Evolutionary conservation across 1,284 basidiomycete genomes (phyloP).

Genomic region (Ganoderma lucidum): DNA sequence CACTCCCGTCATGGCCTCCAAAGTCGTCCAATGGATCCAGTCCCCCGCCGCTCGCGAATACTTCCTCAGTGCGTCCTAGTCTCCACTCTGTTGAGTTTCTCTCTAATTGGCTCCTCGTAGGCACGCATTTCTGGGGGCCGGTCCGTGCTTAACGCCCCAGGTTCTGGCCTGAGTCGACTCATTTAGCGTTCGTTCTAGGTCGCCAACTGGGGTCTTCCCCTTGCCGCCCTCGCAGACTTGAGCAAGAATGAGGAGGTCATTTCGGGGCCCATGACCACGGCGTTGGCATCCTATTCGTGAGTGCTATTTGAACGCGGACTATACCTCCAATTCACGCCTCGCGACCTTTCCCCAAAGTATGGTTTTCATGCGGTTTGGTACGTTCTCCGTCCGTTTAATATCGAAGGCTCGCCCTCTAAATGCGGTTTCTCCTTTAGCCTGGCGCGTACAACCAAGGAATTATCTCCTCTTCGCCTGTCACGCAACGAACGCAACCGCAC

Average conservation of each 20-base stretch:
- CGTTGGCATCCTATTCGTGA: slow-evolving; percentile 90
- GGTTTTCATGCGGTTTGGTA: slow-evolving; percentile 96
- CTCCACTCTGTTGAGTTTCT: slow-evolving; percentile 6
- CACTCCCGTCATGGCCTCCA: slow-evolving; percentile 68
- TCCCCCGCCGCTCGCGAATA: slow-evolving; percentile 91
- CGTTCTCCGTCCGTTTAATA: background rate
- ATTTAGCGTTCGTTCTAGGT: slow-evolving; percentile 57
- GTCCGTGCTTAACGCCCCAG: slow-evolving; percentile 53
- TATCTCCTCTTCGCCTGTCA: slow-evolving; percentile 95
- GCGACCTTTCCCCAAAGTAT: slow-evolving; percentile 55
- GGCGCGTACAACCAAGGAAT: slow-evolving; percentile 95
- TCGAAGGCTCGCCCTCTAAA: slow-evolving; percentile 32
- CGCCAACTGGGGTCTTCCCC: slow-evolving; percentile 96
- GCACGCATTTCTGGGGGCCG: slow-evolving; percentile 97
- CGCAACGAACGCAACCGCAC: slow-evolving; percentile 88
- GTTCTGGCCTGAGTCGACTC: slow-evolving; percentile 16
- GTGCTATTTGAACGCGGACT: slow-evolving; percentile 46
- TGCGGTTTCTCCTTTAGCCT: slow-evolving; percentile 60
- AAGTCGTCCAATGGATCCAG: slow-evolving; percentile 86
- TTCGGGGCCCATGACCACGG: slow-evolving; percentile 94
- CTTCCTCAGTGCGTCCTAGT: slow-evolving; percentile 83
- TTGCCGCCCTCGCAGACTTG: slow-evolving; percentile 91
- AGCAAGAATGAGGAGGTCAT: slow-evolving; percentile 95
- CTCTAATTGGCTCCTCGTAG: slow-evolving; percentile 49
- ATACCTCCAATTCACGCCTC: slow-evolving; percentile 3